Evolutionary conservation across 2,329 filamentous ascomycete genomes (phyloP).

Genomic region (Cladosporium sp.): DNA sequence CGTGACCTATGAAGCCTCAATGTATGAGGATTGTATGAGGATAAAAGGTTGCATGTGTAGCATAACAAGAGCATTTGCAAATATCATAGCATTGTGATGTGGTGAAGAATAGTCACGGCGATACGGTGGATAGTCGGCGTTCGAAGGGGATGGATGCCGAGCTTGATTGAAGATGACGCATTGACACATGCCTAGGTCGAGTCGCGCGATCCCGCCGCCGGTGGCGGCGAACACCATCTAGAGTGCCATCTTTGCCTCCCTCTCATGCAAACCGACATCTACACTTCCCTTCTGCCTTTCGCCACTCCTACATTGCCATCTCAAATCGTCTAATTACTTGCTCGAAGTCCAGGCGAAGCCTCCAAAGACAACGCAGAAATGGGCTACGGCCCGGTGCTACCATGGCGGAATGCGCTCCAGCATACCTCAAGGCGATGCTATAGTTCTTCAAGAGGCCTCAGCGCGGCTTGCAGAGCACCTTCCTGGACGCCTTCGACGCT

Average conservation of each 20-base stretch:
- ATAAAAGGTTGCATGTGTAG: background rate
- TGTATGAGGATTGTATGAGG: too few species aligned
- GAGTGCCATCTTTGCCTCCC: background rate
- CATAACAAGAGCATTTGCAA: background rate
- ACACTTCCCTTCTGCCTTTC: background rate
- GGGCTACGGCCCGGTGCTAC: slow-evolving; percentile 61
- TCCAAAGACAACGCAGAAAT: slow-evolving; percentile 41
- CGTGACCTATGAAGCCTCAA: too few species aligned
- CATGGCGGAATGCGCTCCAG: slow-evolving; percentile 57
- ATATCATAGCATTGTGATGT: background rate
- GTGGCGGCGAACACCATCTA: background rate
- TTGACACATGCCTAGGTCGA: slow-evolving; percentile 1
- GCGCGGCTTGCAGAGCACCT: slow-evolving; percentile 24
- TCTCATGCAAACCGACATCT: background rate
- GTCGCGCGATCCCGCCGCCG: background rate
- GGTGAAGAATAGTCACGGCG: background rate
- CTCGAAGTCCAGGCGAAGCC: background rate
- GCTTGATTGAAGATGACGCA: background rate
- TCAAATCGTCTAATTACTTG: background rate
- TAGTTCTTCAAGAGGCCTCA: slow-evolving; percentile 22
- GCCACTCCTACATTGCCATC: background rate
- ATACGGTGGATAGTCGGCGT: background rate
- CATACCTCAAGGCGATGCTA: slow-evolving; percentile 28
- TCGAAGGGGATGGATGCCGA: background rate
- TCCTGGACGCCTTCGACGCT: slow-evolving; percentile 18